Base-by-base conservation (phyloP, 2,329 filamentous ascomycete species). In the Phialemoniopsis sp. region DNA sequence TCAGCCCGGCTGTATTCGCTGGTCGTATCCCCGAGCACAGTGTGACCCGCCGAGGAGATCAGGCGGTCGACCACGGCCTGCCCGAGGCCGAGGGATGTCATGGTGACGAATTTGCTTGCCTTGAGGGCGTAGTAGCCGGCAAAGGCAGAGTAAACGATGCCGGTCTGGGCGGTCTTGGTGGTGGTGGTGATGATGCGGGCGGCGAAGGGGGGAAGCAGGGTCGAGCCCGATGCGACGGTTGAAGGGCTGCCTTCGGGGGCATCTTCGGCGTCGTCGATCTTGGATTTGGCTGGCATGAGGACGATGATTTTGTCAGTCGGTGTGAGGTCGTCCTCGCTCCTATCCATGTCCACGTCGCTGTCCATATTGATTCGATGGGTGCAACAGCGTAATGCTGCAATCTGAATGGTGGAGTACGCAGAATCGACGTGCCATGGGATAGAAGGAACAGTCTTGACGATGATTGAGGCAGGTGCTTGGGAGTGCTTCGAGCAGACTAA, bases 121-220 rank as follows among this genome's bases (percentile, higher is more conserved):
- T 72, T 66, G 41, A 80, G 64, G 26, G 72, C 62, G 47, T 69
- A 76, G 13, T 68, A 67, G 31, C 73, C 66, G 28, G 78, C 61
- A n/a, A 72, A 54, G 4, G 72, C 73, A 31, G 73, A 67, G 30
- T 77, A 56, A 6, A 75, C 72, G 17, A 80, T 66, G 26, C 72
- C 73, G 17, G 83, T 63, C 19, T 74, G 72, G 13, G 78, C 76
- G 4, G 78, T 80, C 39, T 76, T 69, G 3, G 79, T 78, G 10
- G 78, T 74, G 33, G 83, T 60, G 47, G 78, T 82, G 39, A 85
- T 69, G 19, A 70, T 71, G 37, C 70, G 74, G 28, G 80, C 80
- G 34, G 84, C 56, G 1, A 77, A 66, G 3, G 59, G 50, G 1
- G 80, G 80, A 1, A 85, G 68, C 14, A 85, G 46, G 9, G 49